Conservation (phyloP, 148 eudicot species). For the Dysphania ambrosioides region DNA sequence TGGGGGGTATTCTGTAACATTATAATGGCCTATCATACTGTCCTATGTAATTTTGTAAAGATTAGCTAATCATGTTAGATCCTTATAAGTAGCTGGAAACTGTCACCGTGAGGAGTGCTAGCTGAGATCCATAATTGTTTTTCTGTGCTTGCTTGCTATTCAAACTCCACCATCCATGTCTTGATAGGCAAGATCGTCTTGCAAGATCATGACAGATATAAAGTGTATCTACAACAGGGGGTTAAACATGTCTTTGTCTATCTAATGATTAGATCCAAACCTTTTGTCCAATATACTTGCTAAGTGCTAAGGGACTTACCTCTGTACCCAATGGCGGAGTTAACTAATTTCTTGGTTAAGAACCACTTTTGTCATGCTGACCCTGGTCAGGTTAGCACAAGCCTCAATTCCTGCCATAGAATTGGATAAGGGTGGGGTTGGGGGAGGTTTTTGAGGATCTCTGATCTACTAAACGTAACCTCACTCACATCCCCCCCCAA, state of each 20-base stretch:
- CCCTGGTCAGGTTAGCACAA: background rate
- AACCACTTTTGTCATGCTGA: too few species aligned
- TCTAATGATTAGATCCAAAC: background rate
- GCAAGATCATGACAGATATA: background rate
- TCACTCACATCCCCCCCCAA: too few species aligned
- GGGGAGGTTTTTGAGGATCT: too few species aligned
- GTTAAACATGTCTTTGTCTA: background rate
- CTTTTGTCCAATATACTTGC: background rate
- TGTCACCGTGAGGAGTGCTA: background rate
- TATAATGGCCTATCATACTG: background rate
- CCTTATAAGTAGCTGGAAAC: background rate
- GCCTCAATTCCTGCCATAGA: background rate
- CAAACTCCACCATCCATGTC: background rate
- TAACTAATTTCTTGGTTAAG: too few species aligned
- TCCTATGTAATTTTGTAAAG: background rate
- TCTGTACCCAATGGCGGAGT: too few species aligned
- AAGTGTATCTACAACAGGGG: background rate
- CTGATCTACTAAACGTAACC: too few species aligned
- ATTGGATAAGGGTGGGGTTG: background rate
- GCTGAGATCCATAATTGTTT: background rate
- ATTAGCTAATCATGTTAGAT: background rate
- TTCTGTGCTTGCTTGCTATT: background rate
- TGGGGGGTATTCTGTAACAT: background rate
- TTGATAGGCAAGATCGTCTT: background rate
- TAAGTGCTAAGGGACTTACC: too few species aligned